These are phyloP conservation scores for Magnusiomyces ingens DNA, from an alignment of 1,139 yeast genomes.

Conservation along the genomic window DNA sequence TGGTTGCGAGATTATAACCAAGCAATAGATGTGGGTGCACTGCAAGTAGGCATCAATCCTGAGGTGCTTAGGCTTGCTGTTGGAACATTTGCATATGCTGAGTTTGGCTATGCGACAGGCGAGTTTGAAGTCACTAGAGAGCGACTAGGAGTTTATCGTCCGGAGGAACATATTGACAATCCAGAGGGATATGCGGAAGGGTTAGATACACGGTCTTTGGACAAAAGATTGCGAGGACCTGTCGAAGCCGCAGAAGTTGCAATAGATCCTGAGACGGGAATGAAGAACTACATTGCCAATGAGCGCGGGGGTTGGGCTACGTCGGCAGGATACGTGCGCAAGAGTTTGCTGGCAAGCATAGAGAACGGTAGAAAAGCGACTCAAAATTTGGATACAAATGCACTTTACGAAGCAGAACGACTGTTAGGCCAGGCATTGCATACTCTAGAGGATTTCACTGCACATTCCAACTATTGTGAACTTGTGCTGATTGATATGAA, in stretches of 20 bases:
- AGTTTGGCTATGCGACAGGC: slow-evolving; percentile 26
- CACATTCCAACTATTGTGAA: slow-evolving; percentile 24
- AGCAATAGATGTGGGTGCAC: slow-evolving; percentile 26
- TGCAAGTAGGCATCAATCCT: slow-evolving; percentile 20
- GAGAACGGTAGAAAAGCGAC: slow-evolving; percentile 21
- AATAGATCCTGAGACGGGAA: slow-evolving; percentile 25
- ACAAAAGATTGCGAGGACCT: slow-evolving; percentile 23
- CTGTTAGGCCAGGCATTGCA: slow-evolving; percentile 26
- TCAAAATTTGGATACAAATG: slow-evolving; percentile 11
- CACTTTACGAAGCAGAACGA: slow-evolving; percentile 22
- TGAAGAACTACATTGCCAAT: slow-evolving; percentile 25
- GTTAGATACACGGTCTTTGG: slow-evolving; percentile 20
- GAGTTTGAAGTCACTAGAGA: slow-evolving; percentile 28
- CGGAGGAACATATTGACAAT: slow-evolving; percentile 28
- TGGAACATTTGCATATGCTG: slow-evolving; percentile 24
- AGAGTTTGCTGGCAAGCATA: slow-evolving; percentile 20
- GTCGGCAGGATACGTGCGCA: slow-evolving; percentile 21
- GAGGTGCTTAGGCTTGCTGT: slow-evolving; percentile 22
- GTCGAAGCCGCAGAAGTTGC: slow-evolving; percentile 22
- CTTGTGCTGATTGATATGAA: slow-evolving; percentile 24
- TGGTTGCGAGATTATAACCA: slow-evolving; percentile 28
- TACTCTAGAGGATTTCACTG: slow-evolving; percentile 25
- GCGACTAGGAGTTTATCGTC: slow-evolving; percentile 24
- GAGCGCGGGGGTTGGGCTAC: slow-evolving; percentile 27
- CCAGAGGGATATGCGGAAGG: slow-evolving; percentile 25